Percentiles rank a stretch among this genome's conserved stretches.
Conservation (phyloP, 345 rosid genomes). For the Abelmoschus esculentus region DNA sequence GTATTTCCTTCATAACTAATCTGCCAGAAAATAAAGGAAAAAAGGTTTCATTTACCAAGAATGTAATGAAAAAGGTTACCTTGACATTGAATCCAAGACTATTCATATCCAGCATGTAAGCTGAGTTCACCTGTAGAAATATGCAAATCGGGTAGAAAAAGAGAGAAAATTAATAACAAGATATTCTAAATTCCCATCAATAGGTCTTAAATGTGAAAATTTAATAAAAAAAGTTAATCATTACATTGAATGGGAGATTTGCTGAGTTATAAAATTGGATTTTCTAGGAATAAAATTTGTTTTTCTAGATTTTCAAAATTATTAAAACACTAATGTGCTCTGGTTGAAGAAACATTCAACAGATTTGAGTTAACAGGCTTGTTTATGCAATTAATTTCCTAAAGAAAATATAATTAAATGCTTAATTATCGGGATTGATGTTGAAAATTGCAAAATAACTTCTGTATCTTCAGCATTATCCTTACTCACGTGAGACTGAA, state of each 20-base stretch:
- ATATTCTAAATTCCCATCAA: neutral
- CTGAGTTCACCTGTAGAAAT: conserved; percentile 66
- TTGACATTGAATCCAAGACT: conserved; percentile 89
- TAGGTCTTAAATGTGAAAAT: neutral
- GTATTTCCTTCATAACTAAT: conserved; percentile 59
- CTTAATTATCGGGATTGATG: conserved; percentile 65
- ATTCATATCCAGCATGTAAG: conserved; percentile 81
- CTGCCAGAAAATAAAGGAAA: conserved; percentile 27
- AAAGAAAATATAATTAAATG: too few species aligned
- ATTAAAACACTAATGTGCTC: neutral
- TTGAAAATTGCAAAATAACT: conserved; percentile 62
- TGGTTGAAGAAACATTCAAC: neutral
- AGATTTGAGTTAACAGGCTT: neutral
- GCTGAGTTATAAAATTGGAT: neutral
- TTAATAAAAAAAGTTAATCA: too few species aligned
- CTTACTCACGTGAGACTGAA: conserved; percentile 30
- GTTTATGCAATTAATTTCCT: neutral
- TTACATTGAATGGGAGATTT: too few species aligned
- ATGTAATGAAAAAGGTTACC: conserved; percentile 24
- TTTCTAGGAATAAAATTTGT: neutral
- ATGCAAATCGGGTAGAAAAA: conserved; percentile 10
- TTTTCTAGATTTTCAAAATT: neutral
- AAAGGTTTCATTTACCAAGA: neutral
- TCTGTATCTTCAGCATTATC: conserved; percentile 88
- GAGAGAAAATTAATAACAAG: neutral